phyloP scores from a whole-genome alignment of 495 filamentous ascomycete species.

The Copromyces sp. region DNA sequence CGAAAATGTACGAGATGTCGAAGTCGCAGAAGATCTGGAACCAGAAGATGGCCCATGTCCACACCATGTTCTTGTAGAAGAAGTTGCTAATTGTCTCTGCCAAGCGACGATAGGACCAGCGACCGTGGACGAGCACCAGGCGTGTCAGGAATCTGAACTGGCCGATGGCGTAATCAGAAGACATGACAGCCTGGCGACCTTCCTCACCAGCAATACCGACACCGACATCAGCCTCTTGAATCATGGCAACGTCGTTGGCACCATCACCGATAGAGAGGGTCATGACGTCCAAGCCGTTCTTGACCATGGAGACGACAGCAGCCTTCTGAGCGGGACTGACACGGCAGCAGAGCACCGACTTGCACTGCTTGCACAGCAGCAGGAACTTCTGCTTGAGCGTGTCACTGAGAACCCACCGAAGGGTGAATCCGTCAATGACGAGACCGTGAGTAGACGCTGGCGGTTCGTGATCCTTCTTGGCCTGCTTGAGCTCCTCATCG shows the following conservation, averaged over 20 bases:
- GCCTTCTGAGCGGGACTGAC: slow-evolving; percentile 97
- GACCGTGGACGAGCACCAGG: slow-evolving; percentile 86
- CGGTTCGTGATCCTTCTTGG: slow-evolving; percentile 70
- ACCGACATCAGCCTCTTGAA: slow-evolving; percentile 96
- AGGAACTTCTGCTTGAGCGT: slow-evolving; percentile 82
- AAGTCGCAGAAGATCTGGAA: slow-evolving; percentile 93
- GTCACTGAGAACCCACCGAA: slow-evolving; percentile 81
- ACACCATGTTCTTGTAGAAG: slow-evolving; percentile 99
- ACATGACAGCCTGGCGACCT: slow-evolving; percentile 96
- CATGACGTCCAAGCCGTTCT: slow-evolving; percentile 90
- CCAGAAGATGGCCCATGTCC: slow-evolving; percentile 97
- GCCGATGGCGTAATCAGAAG: slow-evolving; percentile 94
- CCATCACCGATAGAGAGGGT: slow-evolving; percentile 94
- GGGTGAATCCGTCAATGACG: slow-evolving; percentile 89
- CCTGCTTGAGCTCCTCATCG: slow-evolving; percentile 73
- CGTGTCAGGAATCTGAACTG: slow-evolving; percentile 93
- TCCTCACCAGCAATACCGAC: slow-evolving; percentile 98
- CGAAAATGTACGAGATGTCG: slow-evolving; percentile 91
- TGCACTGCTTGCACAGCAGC: slow-evolving; percentile 93
- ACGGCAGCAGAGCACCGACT: slow-evolving; percentile 93
- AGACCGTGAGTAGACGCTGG: slow-evolving; percentile 88
- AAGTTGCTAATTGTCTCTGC: slow-evolving; percentile 96
- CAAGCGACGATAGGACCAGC: slow-evolving; percentile 91
- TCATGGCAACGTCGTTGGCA: slow-evolving; percentile 99
- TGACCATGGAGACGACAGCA: slow-evolving; percentile 90